A percentile compares a stretch with the other conserved stretches of the same genome.
Evolutionary conservation across 352 stramenopile genomes (phyloP).

Genomic region (Phytopythium boreale): DNA sequence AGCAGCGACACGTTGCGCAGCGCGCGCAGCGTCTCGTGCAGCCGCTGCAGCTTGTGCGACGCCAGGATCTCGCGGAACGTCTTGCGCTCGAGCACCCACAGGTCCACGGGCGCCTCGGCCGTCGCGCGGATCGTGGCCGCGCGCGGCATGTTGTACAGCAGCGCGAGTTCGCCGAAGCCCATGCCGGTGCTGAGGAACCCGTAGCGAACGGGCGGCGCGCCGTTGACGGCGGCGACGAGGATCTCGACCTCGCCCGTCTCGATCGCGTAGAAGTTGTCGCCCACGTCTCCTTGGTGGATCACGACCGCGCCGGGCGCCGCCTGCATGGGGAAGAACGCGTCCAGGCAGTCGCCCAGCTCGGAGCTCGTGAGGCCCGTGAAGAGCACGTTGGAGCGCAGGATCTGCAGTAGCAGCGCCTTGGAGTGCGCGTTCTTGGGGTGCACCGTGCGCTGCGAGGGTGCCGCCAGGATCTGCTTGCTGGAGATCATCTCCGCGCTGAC

Average conservation of each 20-base stretch:
- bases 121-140: conserved; percentile 87
- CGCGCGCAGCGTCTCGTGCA: conserved; percentile 57
- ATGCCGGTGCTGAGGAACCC: conserved; percentile 53
- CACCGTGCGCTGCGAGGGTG: conserved; percentile 41
- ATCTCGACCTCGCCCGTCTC: conserved; percentile 68
- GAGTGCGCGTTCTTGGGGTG: conserved; percentile 62
- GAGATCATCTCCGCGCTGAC: conserved; percentile 79
- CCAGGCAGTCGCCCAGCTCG: conserved; percentile 65
- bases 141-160: conserved; percentile 96
- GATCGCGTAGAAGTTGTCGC: conserved; percentile 78
- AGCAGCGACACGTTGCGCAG: conserved; percentile 59
- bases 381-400: conserved; percentile 73
- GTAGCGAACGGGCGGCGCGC: conserved; percentile 60
- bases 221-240: conserved; percentile 50
- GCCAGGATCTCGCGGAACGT: conserved; percentile 73
- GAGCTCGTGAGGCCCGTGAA: conserved; percentile 57
- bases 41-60: conserved; percentile 62
- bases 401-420: conserved; percentile 50
- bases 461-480: conserved; percentile 57
- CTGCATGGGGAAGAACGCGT: conserved; percentile 69
- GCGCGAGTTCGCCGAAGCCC: conserved; percentile 95
- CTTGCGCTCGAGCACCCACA: conserved; percentile 74
- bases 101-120: conserved; percentile 48
- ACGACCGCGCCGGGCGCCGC: conserved; percentile 37
- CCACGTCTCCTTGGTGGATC: conserved; percentile 68